Conservation (phyloP, 2,329 filamentous ascomycete genomes). For the Penicillium nordicum region DNA sequence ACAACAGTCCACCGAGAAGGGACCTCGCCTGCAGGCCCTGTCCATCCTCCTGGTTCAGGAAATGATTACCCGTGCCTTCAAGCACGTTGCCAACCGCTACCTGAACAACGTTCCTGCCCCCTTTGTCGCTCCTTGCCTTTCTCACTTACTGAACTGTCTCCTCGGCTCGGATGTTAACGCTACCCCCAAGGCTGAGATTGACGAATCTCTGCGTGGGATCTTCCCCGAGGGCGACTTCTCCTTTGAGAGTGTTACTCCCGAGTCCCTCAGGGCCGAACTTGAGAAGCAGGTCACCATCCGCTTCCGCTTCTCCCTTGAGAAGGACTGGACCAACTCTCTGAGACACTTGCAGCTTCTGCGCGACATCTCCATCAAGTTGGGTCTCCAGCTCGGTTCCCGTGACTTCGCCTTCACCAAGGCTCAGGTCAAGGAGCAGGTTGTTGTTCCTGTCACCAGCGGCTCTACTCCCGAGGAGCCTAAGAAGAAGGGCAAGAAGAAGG, state of each 20-base stretch:
- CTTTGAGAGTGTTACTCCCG: constrained; percentile 76
- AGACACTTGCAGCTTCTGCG: constrained; percentile 81
- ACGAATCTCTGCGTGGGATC: constrained; percentile 67
- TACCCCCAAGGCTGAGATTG: constrained; percentile 74
- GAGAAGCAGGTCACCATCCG: constrained; percentile 67
- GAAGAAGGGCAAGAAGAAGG: constrained; percentile 59
- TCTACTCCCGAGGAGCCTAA: constrained; percentile 38
- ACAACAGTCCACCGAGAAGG: constrained; percentile 62
- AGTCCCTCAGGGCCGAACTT: constrained; percentile 66
- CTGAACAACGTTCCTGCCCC: constrained; percentile 75
- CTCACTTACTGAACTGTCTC: constrained; percentile 91
- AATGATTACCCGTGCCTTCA: constrained; percentile 93
- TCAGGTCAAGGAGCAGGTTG: constrained; percentile 34
- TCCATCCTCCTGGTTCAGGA: constrained; percentile 77
- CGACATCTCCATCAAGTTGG: constrained; percentile 83
- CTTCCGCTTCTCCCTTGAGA: constrained; percentile 71
- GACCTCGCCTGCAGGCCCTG: constrained; percentile 71
- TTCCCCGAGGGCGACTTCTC: constrained; percentile 79
- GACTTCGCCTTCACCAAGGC: constrained; percentile 65
- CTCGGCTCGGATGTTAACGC: constrained; percentile 72
- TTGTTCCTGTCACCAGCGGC: constrained; percentile 37
- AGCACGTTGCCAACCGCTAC: constrained; percentile 79
- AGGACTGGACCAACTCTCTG: constrained; percentile 64
- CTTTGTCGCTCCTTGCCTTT: constrained; percentile 72
- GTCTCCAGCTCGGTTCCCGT: constrained; percentile 79